phyloP scores from a whole-genome alignment of 1,139 yeast species.

The Trichomonascaceae sp. region DNA sequence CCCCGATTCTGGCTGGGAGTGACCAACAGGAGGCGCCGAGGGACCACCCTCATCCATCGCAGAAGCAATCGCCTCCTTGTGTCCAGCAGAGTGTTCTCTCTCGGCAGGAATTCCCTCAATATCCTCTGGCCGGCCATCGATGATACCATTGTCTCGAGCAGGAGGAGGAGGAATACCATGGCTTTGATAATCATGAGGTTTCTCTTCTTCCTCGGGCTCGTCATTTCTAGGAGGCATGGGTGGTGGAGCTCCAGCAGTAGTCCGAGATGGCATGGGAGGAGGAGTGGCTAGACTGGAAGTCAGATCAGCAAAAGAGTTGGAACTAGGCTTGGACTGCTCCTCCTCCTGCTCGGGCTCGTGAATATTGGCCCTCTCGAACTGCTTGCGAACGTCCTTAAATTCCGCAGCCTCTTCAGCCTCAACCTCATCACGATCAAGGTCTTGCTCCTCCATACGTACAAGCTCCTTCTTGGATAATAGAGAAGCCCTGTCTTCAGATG shows the following conservation, averaged over 20 bases:
- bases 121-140: conserved; percentile 8
- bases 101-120: conserved; percentile 6
- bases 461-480: conserved; percentile 8
- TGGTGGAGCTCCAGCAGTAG: conserved; percentile 5
- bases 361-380: conserved; percentile 4
- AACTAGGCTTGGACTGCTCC: conserved; percentile 2
- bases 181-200: conserved; percentile 7
- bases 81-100: conserved; percentile 7
- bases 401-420: conserved; percentile 4
- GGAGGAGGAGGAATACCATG: conserved; percentile 8
- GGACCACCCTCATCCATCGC: conserved; percentile 10
- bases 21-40: conserved; percentile 4
- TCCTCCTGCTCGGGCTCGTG: conserved; percentile 6
- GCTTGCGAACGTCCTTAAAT: conserved; percentile 1
- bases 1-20: conserved; percentile 11
- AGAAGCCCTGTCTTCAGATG: conserved; percentile 9
- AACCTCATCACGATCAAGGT: conserved; percentile 8
- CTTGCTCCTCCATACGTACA: conserved; percentile 11
- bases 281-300: conserved; percentile 7
- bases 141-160: conserved; percentile 8
- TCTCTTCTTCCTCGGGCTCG: conserved; percentile 8
- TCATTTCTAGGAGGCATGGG: background rate
- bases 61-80: conserved; percentile 8
- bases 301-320: conserved; percentile 9
- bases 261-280: conserved; percentile 9